A percentile compares a stretch with the other conserved stretches of the same genome.
Conservation (phyloP, 805 yeast species). For the Saccharomycopsis fibuligera region DNA sequence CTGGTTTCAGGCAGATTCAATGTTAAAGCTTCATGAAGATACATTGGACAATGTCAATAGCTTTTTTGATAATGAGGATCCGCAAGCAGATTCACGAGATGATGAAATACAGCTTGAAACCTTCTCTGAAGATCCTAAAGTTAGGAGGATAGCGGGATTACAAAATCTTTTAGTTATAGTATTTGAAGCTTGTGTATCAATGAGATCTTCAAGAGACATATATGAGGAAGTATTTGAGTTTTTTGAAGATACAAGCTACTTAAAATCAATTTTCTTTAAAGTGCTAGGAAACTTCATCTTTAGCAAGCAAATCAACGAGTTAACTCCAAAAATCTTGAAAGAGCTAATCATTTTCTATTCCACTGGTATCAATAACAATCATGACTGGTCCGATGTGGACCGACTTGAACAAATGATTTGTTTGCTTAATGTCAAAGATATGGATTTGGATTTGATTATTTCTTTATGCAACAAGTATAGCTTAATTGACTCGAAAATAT, state of each 20-base stretch:
- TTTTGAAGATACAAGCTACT: constrained; percentile 28
- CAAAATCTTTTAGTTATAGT: constrained; percentile 34
- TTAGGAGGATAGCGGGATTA: too few species aligned
- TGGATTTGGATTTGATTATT: constrained; percentile 76
- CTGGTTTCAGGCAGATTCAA: constrained; percentile 31
- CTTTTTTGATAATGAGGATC: constrained; percentile 22
- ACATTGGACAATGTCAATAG: too few species aligned
- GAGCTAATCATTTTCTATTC: constrained; percentile 48
- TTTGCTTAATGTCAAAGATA: constrained; percentile 52
- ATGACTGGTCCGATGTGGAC: constrained; percentile 32
- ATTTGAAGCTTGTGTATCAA: constrained; percentile 36
- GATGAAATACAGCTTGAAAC: constrained; percentile 21
- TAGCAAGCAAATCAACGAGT: constrained; percentile 28
- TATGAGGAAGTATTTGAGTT: constrained; percentile 42
- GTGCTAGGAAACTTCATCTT: constrained; percentile 37
- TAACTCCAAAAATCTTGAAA: constrained; percentile 42
- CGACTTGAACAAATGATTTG: constrained; percentile 71
- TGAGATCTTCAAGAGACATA: constrained; percentile 31
- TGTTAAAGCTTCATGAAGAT: too few species aligned
- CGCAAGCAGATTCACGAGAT: constrained; percentile 14
- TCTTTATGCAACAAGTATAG: constrained; percentile 49
- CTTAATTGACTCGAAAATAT: constrained; percentile 57
- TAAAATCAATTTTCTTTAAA: constrained; percentile 33
- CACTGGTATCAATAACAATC: constrained; percentile 23
- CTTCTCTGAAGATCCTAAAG: constrained; percentile 26